These are phyloP conservation scores for Aspergillus sp. DNA, from an alignment of 2,329 filamentous ascomycete species.

Conservation along the genomic window DNA sequence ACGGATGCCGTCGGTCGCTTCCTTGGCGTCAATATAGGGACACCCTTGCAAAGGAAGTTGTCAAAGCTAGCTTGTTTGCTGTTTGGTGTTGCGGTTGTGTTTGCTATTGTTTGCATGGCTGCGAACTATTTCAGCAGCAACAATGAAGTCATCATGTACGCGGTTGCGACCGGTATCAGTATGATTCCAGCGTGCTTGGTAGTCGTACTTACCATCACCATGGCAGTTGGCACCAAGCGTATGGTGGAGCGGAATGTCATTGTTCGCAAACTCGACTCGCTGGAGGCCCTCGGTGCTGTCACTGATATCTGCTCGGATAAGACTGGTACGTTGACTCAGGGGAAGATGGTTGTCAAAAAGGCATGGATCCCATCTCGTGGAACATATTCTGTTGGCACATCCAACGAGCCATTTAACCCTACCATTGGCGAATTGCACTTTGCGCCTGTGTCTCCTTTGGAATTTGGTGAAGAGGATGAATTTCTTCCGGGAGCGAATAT, in stretches of 20 bases:
- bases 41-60: constrained; percentile 68
- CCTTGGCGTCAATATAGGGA: constrained; percentile 68
- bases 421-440: constrained; percentile 43
- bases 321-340: constrained; percentile 63
- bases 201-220: constrained; percentile 68
- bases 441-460: too few relatives aligned
- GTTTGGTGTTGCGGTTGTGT: constrained; percentile 67
- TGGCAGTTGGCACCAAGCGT: constrained; percentile 62
- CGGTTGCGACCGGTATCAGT: constrained; percentile 60
- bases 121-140: constrained; percentile 60
- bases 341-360: constrained; percentile 65
- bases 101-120: constrained; percentile 68
- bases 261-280: constrained; percentile 58
- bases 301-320: constrained; percentile 62
- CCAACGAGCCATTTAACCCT: constrained; percentile 60
- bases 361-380: constrained; percentile 62
- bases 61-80: constrained; percentile 69
- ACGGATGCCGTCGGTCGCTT: constrained; percentile 64
- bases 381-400: constrained; percentile 59
- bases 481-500: too few relatives aligned
- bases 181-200: constrained; percentile 67
- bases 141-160: constrained; percentile 66
- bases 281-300: constrained; percentile 64
- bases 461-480: background rate
- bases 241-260: constrained; percentile 61